Conservation (phyloP, 1,284 basidiomycete species). For the Cystobasidium slooffiae region DNA sequence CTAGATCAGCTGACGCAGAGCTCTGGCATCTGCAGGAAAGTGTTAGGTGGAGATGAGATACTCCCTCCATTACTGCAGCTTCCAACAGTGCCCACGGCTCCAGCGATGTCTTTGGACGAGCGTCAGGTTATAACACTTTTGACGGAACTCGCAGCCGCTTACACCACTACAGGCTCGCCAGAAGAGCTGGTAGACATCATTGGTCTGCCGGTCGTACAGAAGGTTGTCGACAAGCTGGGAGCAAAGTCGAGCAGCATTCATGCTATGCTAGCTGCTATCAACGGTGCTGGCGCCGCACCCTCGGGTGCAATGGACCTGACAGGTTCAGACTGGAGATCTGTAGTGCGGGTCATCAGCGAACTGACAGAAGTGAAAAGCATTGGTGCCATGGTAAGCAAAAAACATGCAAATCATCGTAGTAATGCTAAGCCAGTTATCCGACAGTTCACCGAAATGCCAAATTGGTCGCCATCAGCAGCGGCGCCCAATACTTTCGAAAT, state of each 20-base stretch:
- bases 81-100: constrained; percentile 57
- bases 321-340: constrained; percentile 74
- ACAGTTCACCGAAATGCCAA: constrained; percentile 56
- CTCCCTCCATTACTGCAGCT: constrained; percentile 72
- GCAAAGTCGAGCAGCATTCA: constrained; percentile 35
- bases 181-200: constrained; percentile 60
- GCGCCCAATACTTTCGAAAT: constrained; percentile 59
- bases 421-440: constrained; percentile 24
- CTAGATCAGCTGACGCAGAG: constrained; percentile 52
- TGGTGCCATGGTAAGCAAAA: constrained; percentile 66
- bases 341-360: constrained; percentile 78
- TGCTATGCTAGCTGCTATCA: constrained; percentile 21
- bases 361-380: constrained; percentile 81
- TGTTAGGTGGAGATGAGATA: constrained; percentile 75
- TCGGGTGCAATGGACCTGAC: constrained; percentile 50
- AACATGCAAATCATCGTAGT: background rate
- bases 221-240: constrained; percentile 50
- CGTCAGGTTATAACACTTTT: constrained; percentile 60
- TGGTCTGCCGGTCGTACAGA: constrained; percentile 44
- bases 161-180: constrained; percentile 55
- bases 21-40: constrained; percentile 59
- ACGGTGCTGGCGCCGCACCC: background rate
- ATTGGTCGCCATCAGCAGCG: constrained; percentile 57
- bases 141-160: constrained; percentile 60
- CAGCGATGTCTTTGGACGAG: constrained; percentile 52